Evolutionary conservation across 2,329 filamentous ascomycete species (phyloP).

Genomic region (Keithomyces neogunnii): DNA sequence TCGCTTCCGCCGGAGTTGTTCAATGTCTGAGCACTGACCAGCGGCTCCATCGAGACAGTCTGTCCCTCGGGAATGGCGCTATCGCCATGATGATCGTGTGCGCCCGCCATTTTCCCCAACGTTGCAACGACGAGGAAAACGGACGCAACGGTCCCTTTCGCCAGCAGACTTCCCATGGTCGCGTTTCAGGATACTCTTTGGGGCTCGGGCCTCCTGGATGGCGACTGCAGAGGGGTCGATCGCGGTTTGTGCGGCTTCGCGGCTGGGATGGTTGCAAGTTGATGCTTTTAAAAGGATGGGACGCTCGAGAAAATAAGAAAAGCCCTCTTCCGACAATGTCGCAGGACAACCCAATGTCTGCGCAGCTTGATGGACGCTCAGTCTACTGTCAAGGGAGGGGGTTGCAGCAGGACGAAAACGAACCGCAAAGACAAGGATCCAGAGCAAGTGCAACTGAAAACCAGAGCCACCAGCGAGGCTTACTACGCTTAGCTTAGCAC

Average conservation of each 20-base stretch:
- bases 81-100: conserved; percentile 42
- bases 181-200: conserved; percentile 6
- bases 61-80: conserved; percentile 59
- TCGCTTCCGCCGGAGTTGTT: neutral
- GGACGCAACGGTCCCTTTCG: conserved; percentile 10
- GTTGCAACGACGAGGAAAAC: conserved; percentile 14
- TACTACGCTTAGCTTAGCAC: too few species aligned
- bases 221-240: neutral
- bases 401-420: too few species aligned
- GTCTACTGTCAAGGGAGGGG: neutral
- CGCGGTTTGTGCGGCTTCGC: neutral
- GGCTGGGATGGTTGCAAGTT: neutral
- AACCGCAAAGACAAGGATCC: too few species aligned
- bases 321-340: neutral
- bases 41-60: conserved; percentile 61
- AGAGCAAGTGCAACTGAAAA: too few species aligned
- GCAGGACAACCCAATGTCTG: conserved; percentile 16
- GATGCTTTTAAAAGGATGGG: neutral
- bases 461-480: too few species aligned
- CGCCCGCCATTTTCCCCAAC: conserved; percentile 16
- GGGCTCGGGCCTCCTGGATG: conserved; percentile 1
- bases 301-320: neutral
- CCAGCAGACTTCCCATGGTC: conserved; percentile 13
- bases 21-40: conserved; percentile 41
- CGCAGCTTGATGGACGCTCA: neutral